Evolutionary conservation across 805 yeast species (phyloP).

Genomic region (Pichia eremophila): DNA sequence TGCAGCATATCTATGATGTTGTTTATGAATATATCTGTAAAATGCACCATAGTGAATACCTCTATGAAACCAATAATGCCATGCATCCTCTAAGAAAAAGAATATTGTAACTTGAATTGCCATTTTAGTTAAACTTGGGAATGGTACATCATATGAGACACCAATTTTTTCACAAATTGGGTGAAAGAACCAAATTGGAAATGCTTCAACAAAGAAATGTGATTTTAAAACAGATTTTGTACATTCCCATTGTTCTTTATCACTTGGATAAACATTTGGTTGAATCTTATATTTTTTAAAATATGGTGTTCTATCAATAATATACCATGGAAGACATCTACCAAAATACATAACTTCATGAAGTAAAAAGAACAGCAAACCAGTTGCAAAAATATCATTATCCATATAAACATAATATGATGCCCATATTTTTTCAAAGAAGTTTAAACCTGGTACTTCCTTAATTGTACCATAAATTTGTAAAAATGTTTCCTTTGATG

Average conservation of each 20-base stretch:
- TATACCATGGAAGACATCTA: conserved; percentile 86
- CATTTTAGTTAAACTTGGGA: conserved; percentile 60
- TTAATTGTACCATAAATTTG: conserved; percentile 18
- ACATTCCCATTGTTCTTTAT: conserved; percentile 88
- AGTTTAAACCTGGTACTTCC: conserved; percentile 28
- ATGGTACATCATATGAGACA: conserved; percentile 71
- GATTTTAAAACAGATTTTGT: conserved; percentile 73
- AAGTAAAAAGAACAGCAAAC: conserved; percentile 66
- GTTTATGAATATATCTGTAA: conserved; percentile 91
- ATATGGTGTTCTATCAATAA: conserved; percentile 76
- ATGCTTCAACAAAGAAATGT: conserved; percentile 87
- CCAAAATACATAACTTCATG: conserved; percentile 91
- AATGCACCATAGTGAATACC: conserved; percentile 80
- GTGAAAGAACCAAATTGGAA: conserved; percentile 96
- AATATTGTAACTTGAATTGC: conserved; percentile 61
- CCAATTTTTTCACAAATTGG: conserved; percentile 80
- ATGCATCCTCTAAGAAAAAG: conserved; percentile 82
- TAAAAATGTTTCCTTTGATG: conserved; percentile 17
- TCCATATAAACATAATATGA: conserved; percentile 75
- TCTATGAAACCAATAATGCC: conserved; percentile 97
- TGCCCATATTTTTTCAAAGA: conserved; percentile 71
- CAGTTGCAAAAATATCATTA: conserved; percentile 89
- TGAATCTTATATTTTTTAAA: conserved; percentile 86
- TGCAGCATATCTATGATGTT: conserved; percentile 96
- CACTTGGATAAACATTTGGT: conserved; percentile 70